These are phyloP conservation scores for Capronia coronata DNA, from an alignment of 2,329 filamentous ascomycete genomes.

Conservation along the genomic window DNA sequence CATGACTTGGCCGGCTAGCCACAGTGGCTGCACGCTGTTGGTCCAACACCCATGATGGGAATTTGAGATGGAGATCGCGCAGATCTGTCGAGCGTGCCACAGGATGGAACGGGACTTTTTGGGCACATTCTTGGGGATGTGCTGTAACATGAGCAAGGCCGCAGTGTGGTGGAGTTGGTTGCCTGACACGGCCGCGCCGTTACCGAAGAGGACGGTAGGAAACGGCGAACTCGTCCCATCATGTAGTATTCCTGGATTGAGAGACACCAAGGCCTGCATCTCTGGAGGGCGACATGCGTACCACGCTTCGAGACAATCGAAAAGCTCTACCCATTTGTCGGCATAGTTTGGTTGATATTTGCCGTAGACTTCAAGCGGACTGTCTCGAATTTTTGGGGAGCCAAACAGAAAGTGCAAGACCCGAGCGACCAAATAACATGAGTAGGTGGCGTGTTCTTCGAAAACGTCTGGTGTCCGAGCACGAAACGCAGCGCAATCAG, in stretches of 20 bases:
- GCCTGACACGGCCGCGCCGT: constrained; percentile 51
- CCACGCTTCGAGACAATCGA: constrained; percentile 48
- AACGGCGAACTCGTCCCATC: constrained; percentile 41
- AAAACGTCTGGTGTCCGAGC: background rate
- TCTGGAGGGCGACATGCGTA: constrained; percentile 42
- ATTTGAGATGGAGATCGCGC: constrained; percentile 52
- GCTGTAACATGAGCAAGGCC: constrained; percentile 47
- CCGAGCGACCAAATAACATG: background rate
- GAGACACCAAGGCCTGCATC: constrained; percentile 39
- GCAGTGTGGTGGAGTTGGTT: constrained; percentile 54
- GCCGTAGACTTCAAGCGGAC: background rate
- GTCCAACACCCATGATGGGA: constrained; percentile 51
- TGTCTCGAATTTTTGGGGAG: background rate
- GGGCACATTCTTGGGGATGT: constrained; percentile 35
- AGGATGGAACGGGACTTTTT: constrained; percentile 36
- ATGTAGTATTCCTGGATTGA: background rate
- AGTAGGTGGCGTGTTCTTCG: background rate
- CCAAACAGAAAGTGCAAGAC: background rate
- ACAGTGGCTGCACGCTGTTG: constrained; percentile 53
- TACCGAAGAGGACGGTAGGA: constrained; percentile 48
- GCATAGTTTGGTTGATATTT: background rate
- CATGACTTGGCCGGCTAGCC: constrained; percentile 50
- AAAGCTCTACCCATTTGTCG: constrained; percentile 42
- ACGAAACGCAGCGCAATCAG: background rate
- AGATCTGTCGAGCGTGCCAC: constrained; percentile 53